These are phyloP conservation scores for Pochonia chlamydosporia DNA, from an alignment of 2,329 filamentous ascomycete genomes.

Conservation along the genomic window DNA sequence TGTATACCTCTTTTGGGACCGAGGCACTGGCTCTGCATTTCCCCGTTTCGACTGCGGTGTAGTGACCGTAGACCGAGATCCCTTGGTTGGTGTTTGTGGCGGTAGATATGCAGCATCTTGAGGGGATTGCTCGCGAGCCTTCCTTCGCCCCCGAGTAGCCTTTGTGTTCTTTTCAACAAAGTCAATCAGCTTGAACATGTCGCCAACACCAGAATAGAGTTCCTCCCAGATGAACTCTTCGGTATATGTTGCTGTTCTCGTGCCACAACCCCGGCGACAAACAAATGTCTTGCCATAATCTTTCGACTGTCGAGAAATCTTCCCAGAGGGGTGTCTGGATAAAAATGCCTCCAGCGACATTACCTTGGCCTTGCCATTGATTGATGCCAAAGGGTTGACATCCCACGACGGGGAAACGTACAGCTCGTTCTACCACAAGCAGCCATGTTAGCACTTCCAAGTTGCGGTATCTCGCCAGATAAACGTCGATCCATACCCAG, in stretches of 20 bases:
- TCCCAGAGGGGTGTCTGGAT: conserved; percentile 65
- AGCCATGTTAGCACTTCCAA: background rate
- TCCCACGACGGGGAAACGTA: conserved; percentile 89
- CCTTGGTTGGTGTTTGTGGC: conserved; percentile 33
- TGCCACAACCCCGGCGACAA: conserved; percentile 84
- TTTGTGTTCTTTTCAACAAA: conserved; percentile 69
- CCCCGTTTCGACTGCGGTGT: conserved; percentile 25
- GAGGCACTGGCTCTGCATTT: conserved; percentile 26
- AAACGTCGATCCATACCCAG: conserved; percentile 37
- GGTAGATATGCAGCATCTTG: conserved; percentile 25
- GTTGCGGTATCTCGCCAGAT: background rate
- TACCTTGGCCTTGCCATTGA: conserved; percentile 82
- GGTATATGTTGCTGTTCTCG: conserved; percentile 83
- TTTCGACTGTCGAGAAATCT: conserved; percentile 63
- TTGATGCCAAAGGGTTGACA: conserved; percentile 76
- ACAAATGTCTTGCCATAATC: conserved; percentile 84
- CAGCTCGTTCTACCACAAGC: conserved; percentile 64
- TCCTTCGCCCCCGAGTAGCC: conserved; percentile 40
- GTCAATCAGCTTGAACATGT: conserved; percentile 61
- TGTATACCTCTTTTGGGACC: conserved; percentile 22
- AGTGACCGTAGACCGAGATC: conserved; percentile 19
- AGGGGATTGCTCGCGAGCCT: conserved; percentile 25
- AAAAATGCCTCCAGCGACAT: conserved; percentile 67
- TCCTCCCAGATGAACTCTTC: conserved; percentile 92
- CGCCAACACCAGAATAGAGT: conserved; percentile 59